These are phyloP conservation scores for Gracilaria domingensis DNA, from an alignment of 23 red algal species.

Conservation along the genomic window DNA sequence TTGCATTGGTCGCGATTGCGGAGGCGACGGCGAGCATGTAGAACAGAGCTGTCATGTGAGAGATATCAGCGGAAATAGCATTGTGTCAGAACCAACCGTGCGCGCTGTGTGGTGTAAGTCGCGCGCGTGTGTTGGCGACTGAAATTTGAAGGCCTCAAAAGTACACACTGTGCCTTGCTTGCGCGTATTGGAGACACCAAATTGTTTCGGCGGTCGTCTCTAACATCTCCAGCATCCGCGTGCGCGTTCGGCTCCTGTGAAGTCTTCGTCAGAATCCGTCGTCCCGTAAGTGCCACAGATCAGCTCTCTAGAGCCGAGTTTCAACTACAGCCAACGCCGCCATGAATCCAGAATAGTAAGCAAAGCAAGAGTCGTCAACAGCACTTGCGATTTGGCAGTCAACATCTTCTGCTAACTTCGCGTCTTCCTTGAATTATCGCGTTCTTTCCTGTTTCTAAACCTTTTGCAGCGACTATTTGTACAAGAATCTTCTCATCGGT, in stretches of 20 bases:
- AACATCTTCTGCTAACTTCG: conserved; percentile 7
- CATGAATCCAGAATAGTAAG: conserved; percentile 88
- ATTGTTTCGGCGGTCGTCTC: not conserved
- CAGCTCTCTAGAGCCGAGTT: not conserved
- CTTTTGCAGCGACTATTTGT: conserved; percentile 84
- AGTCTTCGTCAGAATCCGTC: not conserved
- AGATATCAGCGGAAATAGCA: not conserved
- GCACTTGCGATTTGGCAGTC: not conserved
- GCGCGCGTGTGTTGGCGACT: not conserved
- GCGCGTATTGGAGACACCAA: not conserved
- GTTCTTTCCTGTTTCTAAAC: not conserved
- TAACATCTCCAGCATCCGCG: not conserved
- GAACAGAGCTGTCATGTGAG: not conserved
- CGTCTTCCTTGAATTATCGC: too few species aligned
- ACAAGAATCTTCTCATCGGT: conserved; percentile 97
- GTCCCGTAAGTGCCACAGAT: not conserved
- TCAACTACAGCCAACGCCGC: not conserved
- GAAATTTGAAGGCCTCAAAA: conserved; percentile 23
- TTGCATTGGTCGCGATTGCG: too few species aligned
- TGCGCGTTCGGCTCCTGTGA: not conserved
- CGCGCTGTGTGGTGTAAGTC: conserved; percentile 4
- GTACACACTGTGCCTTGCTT: not conserved
- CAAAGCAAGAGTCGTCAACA: not conserved
- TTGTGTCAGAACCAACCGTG: not conserved
- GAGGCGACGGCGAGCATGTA: too few species aligned